phyloP scores from a whole-genome alignment of 2,329 filamentous ascomycete species.

The Xenoacremonium recifei region DNA sequence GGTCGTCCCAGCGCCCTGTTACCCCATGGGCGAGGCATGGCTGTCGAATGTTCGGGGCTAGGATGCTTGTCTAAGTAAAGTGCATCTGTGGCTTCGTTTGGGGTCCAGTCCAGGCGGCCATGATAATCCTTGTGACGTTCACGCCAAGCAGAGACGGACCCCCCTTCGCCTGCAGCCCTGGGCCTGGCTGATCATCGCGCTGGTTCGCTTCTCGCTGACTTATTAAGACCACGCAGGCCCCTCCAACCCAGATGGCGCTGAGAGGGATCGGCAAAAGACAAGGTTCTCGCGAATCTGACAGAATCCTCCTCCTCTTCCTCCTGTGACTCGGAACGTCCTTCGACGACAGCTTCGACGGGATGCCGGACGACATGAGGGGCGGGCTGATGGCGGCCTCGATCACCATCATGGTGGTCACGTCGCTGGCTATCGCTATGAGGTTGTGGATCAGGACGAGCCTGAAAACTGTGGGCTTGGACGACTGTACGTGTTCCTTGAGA shows the following conservation, averaged over 20 bases:
- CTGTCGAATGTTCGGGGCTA: not conserved
- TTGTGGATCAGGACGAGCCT: conserved; percentile 13
- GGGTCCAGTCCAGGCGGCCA: not conserved
- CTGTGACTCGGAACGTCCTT: no score
- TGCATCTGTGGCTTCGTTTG: not conserved
- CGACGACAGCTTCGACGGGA: not conserved
- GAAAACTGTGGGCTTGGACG: conserved; percentile 13
- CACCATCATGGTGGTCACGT: conserved; percentile 11
- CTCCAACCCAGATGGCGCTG: not conserved
- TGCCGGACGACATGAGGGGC: conserved; percentile 13
- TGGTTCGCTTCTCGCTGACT: not conserved
- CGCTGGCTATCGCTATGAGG: conserved; percentile 9
- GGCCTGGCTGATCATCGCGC: not conserved
- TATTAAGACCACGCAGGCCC: not conserved
- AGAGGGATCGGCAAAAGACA: not conserved
- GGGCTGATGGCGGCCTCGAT: conserved; percentile 11
- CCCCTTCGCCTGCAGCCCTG: conserved; percentile 4
- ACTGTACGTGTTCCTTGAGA: conserved; percentile 7
- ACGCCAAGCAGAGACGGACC: conserved; percentile 1
- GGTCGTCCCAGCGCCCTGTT: not conserved
- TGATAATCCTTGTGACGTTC: conserved; percentile 1
- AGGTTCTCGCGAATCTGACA: not conserved
- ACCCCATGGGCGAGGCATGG: conserved; percentile 6
- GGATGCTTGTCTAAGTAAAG: no score
- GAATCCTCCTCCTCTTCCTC: no score